Percentiles rank a stretch among this genome's conserved stretches.
Evolutionary conservation across 1,284 basidiomycete genomes (phyloP).

Genomic region (Sanghuangporus weigelae): DNA sequence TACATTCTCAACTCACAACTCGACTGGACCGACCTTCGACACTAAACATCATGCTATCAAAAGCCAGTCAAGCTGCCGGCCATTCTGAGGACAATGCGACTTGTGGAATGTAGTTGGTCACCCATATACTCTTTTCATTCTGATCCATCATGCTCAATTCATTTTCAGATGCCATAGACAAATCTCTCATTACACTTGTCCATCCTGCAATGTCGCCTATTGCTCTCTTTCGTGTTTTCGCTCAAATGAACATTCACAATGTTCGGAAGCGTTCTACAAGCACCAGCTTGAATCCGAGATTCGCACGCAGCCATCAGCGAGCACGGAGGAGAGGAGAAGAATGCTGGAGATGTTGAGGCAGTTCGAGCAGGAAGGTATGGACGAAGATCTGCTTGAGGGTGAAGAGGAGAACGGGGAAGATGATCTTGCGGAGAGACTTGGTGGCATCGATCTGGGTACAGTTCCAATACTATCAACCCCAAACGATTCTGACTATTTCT

Average conservation of each 20-base stretch:
- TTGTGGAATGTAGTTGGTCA: conserved; percentile 8
- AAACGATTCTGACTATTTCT: conserved; percentile 6
- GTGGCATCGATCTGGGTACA: conserved; percentile 56
- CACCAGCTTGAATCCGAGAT: conserved; percentile 64
- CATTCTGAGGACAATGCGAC: not conserved
- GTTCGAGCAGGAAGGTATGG: conserved; percentile 58
- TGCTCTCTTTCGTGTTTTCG: conserved; percentile 77
- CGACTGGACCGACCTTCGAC: too few species aligned
- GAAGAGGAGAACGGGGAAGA: conserved; percentile 38
- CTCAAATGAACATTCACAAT: conserved; percentile 64
- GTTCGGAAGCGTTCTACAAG: conserved; percentile 74
- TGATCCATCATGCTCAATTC: not conserved
- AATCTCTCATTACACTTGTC: conserved; percentile 74
- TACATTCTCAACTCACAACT: too few species aligned
- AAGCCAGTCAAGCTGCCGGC: not conserved
- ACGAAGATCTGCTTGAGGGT: conserved; percentile 30
- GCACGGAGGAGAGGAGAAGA: conserved; percentile 46
- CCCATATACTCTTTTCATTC: not conserved
- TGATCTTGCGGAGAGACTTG: conserved; percentile 48
- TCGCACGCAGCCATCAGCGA: conserved; percentile 45
- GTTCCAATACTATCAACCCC: conserved; percentile 16
- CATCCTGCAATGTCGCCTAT: conserved; percentile 73
- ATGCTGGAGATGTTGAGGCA: conserved; percentile 68
- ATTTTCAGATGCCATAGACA: conserved; percentile 62
- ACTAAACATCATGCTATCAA: too few species aligned